Evolutionary conservation across 805 yeast species (phyloP).

Genomic region (Metschnikowia similis): DNA sequence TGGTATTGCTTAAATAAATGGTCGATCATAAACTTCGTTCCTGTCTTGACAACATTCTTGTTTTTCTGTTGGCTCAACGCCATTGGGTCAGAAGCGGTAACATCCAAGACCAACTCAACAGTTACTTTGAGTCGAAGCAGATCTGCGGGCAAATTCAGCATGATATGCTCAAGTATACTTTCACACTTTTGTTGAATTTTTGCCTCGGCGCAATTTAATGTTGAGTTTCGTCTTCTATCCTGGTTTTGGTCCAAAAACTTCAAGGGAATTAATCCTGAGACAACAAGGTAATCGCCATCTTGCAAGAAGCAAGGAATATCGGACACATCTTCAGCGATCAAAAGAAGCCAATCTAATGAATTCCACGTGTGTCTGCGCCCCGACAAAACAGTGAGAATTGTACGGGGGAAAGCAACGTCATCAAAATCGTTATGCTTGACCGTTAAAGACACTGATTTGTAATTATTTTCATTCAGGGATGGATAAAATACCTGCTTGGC

Average conservation of each 20-base stretch:
- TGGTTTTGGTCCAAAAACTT: constrained; percentile 15
- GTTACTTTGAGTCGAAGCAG: constrained; percentile 33
- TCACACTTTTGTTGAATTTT: constrained; percentile 21
- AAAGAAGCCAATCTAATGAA: constrained; percentile 35
- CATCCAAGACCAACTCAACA: constrained; percentile 33
- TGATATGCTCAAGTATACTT: constrained; percentile 18
- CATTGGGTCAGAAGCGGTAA: constrained; percentile 12
- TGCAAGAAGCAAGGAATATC: constrained; percentile 22
- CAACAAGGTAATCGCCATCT: constrained; percentile 37
- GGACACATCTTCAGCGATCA: constrained; percentile 9
- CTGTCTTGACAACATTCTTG: constrained; percentile 9
- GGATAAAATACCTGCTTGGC: constrained; percentile 21
- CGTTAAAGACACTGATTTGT: constrained; percentile 35
- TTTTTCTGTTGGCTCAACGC: constrained; percentile 2
- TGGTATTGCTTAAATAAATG: constrained; percentile 39
- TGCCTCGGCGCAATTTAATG: constrained; percentile 14
- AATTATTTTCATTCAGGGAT: constrained; percentile 41
- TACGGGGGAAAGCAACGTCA: constrained; percentile 17
- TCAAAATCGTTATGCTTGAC: constrained; percentile 41
- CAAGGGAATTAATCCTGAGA: constrained; percentile 32
- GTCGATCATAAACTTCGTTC: constrained; percentile 33
- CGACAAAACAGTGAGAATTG: constrained; percentile 33
- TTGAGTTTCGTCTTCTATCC: constrained; percentile 7
- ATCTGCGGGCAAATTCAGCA: constrained; percentile 13
- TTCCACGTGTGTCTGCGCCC: constrained; percentile 46